These are phyloP conservation scores for Peniophora sp. DNA, from an alignment of 1,284 basidiomycete genomes.

Conservation along the genomic window DNA sequence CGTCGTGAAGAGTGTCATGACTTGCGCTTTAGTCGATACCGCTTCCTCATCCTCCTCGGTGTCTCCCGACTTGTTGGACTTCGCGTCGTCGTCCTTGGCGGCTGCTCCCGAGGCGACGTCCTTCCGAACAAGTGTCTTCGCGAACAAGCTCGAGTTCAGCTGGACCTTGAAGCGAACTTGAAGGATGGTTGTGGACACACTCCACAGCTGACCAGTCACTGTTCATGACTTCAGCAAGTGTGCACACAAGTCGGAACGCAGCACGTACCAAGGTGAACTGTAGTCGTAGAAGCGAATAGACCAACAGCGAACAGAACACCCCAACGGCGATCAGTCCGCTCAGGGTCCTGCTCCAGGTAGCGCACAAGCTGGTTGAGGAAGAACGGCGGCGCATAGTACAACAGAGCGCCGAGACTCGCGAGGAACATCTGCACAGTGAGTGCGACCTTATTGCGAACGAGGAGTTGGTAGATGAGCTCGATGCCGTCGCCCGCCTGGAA, in stretches of 20 bases:
- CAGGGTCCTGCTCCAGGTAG: constrained; percentile 64
- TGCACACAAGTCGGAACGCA: background rate
- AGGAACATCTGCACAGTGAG: constrained; percentile 43
- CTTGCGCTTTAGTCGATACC: constrained; percentile 85
- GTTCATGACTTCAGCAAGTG: background rate
- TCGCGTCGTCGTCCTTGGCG: constrained; percentile 19
- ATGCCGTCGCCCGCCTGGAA: constrained; percentile 49
- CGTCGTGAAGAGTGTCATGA: constrained; percentile 84
- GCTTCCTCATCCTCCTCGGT: constrained; percentile 56
- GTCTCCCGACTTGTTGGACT: constrained; percentile 7
- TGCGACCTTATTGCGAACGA: constrained; percentile 40
- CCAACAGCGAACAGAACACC: constrained; percentile 69
- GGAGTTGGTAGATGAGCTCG: constrained; percentile 49
- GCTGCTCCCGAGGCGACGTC: constrained; percentile 66
- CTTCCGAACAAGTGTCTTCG: constrained; percentile 85
- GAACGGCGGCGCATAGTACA: constrained; percentile 76
- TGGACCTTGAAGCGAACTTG: constrained; percentile 73
- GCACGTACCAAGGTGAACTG: constrained; percentile 49
- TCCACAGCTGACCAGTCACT: constrained; percentile 56
- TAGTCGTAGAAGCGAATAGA: constrained; percentile 58
- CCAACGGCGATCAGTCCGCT: constrained; percentile 51
- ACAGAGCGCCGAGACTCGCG: constrained; percentile 51
- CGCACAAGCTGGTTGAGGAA: constrained; percentile 65
- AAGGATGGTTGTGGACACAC: constrained; percentile 61
- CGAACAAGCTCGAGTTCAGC: constrained; percentile 80